phyloP scores from a whole-genome alignment of 495 filamentous ascomycete genomes.

The Hamigera avellanea region DNA sequence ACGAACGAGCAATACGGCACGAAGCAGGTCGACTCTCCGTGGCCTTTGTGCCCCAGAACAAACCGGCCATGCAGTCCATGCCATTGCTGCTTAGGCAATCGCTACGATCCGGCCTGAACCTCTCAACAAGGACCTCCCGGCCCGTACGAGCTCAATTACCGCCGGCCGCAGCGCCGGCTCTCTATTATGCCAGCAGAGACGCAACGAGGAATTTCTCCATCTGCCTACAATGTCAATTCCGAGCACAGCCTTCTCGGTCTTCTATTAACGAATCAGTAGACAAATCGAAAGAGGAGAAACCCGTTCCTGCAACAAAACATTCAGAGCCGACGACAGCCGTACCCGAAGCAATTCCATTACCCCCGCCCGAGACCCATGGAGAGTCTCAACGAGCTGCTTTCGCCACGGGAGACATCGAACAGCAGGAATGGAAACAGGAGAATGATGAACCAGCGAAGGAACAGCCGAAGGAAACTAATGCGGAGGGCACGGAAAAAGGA shows the following conservation, averaged over 20 bases:
- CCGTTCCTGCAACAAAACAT: constrained; percentile 6
- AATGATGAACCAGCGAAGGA: constrained; percentile 5
- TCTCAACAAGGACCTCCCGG: constrained; percentile 13
- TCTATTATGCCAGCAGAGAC: constrained; percentile 11
- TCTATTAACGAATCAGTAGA: constrained; percentile 17
- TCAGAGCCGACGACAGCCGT: constrained; percentile 1
- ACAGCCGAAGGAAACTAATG: constrained; percentile 1
- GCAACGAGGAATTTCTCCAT: constrained; percentile 21
- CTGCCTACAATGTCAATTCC: constrained; percentile 31
- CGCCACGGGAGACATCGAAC: constrained; percentile 2
- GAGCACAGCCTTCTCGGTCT: constrained; percentile 10
- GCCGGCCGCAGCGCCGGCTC: constrained; percentile 11
- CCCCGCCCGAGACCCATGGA: background rate
- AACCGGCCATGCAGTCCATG: constrained; percentile 32
- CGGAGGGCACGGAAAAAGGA: constrained; percentile 7
- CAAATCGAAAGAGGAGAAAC: constrained; percentile 11
- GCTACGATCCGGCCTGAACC: constrained; percentile 16
- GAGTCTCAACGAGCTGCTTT: background rate
- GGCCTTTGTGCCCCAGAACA: too few relatives aligned
- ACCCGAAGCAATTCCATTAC: constrained; percentile 9
- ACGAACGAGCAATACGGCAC: too few relatives aligned
- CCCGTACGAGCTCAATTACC: constrained; percentile 7
- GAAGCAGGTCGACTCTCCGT: constrained; percentile 2
- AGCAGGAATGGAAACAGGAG: constrained; percentile 1
- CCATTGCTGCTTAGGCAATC: constrained; percentile 31